Evolutionary conservation across 441 rosid genomes (phyloP), one percentile per base, ranked within the genome.

Genomic region (Erodium trifolium): DNA sequence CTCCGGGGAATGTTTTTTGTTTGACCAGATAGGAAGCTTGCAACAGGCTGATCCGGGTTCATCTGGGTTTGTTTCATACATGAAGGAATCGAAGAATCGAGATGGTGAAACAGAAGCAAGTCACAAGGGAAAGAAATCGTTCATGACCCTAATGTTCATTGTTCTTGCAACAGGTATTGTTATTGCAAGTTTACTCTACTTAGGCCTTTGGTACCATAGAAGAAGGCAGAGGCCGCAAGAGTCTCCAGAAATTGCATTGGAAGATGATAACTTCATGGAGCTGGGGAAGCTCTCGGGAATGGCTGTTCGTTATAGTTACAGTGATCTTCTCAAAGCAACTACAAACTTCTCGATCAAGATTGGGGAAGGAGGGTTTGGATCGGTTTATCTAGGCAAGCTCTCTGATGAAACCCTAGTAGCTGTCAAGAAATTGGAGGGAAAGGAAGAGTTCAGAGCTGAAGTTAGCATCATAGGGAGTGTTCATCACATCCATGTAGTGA

Each of bases 361-460:
- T 55, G 79, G 82, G n/a, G 79, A 79, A 66, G 85, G 85, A 65
- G 85, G 85, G 68, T 82, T 82, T 18, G 85, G 85, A 31, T 82
- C 85, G 3, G 85, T 82, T 59, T 82, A 79, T 70, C 45, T 43
- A 39, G 85, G 85, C 2, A 73, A 43, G 59, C 80, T 75, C 4
- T 60, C 71, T 0, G 81, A 82, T 14, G 85, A 78, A 27, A 71
- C 72, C 45, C 78, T 43, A 51, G 64, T 77, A 68, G 85, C 85
- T 19, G 80, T 82, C 29, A 82, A 82, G 41, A 79, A 69, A 65
- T 49, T 82, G 73, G 85, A 82, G 41, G 82, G 82, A 39, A 79
- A 73, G 65, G 75, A 79, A 39, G 82, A 79, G 73, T 82, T 82
- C 66, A 35, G 75, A 66, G 73, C 82, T 69, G 85, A 82, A 77